These are phyloP conservation scores for Maudiozyma turicensis DNA, from an alignment of 805 yeast genomes.

Conservation along the genomic window DNA sequence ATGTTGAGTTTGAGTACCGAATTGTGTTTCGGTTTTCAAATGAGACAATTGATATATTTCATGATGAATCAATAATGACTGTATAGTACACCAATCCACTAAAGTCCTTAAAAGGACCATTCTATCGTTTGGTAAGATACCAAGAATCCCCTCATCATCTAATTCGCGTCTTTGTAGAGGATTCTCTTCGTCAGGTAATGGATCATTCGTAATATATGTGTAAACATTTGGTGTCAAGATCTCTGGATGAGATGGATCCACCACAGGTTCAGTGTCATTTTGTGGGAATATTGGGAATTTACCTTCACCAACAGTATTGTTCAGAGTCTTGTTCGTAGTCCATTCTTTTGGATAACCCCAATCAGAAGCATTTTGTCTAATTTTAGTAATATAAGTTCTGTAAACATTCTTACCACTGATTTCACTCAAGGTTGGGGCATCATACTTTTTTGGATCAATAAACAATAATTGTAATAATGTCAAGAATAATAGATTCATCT, in stretches of 20 bases:
- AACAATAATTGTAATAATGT: conserved; percentile 13
- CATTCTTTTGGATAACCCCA: conserved; percentile 26
- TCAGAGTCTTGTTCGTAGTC: conserved; percentile 3
- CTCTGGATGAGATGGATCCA: conserved; percentile 12
- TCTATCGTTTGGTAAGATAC: conserved; percentile 13
- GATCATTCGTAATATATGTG: conserved; percentile 7
- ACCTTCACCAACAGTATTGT: background rate
- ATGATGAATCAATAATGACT: conserved; percentile 14
- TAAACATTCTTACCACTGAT: conserved; percentile 2
- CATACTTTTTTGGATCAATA: conserved; percentile 8
- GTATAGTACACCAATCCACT: conserved; percentile 15
- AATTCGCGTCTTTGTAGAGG: conserved; percentile 12
- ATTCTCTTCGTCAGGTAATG: conserved; percentile 6
- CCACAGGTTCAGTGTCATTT: conserved; percentile 10
- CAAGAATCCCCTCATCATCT: conserved; percentile 14
- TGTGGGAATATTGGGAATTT: conserved; percentile 2
- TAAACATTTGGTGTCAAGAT: conserved; percentile 14
- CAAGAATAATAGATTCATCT: conserved; percentile 17
- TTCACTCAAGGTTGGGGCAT: conserved; percentile 8
- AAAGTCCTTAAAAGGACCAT: conserved; percentile 11
- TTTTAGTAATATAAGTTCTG: conserved; percentile 5
- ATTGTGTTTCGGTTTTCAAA: conserved; percentile 16
- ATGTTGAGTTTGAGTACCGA: conserved; percentile 18
- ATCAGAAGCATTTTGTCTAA: conserved; percentile 10
- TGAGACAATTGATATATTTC: conserved; percentile 18